Percentiles rank a stretch among this genome's conserved stretches.
These are phyloP conservation scores for Agapanthus africanus DNA, from an alignment of 106 monocot species.

Conservation along the genomic window DNA sequence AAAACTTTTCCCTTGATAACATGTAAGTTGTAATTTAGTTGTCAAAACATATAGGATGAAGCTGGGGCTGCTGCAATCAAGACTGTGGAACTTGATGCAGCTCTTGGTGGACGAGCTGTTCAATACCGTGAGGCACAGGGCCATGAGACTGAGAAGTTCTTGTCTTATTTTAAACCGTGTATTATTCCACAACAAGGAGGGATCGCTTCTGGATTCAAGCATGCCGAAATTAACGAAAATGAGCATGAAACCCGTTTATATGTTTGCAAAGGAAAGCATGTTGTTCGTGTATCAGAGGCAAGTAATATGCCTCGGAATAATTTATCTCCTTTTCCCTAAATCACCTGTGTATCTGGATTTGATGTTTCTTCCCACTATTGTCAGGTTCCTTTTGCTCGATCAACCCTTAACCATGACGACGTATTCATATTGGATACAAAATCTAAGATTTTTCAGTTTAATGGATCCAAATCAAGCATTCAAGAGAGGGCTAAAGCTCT, in stretches of 20 bases:
- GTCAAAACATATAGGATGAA: slow-evolving; percentile 38
- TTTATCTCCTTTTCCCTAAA: neutral
- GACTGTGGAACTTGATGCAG: slow-evolving; percentile 58
- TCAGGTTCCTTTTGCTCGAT: slow-evolving; percentile 54
- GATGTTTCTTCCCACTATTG: neutral
- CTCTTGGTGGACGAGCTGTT: slow-evolving; percentile 58
- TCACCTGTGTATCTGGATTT: neutral
- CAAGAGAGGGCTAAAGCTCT: slow-evolving; percentile 72
- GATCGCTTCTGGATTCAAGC: slow-evolving; percentile 41
- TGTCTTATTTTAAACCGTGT: slow-evolving; percentile 59
- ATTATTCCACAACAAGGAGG: slow-evolving; percentile 59
- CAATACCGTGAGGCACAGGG: slow-evolving; percentile 62
- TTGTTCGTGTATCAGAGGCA: slow-evolving; percentile 56
- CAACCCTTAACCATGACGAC: slow-evolving; percentile 56
- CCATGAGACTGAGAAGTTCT: slow-evolving; percentile 49
- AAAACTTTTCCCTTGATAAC: neutral
- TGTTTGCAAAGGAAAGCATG: slow-evolving; percentile 55
- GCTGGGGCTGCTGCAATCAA: slow-evolving; percentile 58
- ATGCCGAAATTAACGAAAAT: slow-evolving; percentile 29
- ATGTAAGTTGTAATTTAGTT: neutral
- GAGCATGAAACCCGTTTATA: slow-evolving; percentile 38
- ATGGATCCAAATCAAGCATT: slow-evolving; percentile 56
- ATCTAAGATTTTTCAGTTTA: slow-evolving; percentile 57
- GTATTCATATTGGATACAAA: slow-evolving; percentile 59
- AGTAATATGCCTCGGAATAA: slow-evolving; percentile 7